Conservation (phyloP, 345 rosid species). For the Citrus trifoliata region DNA sequence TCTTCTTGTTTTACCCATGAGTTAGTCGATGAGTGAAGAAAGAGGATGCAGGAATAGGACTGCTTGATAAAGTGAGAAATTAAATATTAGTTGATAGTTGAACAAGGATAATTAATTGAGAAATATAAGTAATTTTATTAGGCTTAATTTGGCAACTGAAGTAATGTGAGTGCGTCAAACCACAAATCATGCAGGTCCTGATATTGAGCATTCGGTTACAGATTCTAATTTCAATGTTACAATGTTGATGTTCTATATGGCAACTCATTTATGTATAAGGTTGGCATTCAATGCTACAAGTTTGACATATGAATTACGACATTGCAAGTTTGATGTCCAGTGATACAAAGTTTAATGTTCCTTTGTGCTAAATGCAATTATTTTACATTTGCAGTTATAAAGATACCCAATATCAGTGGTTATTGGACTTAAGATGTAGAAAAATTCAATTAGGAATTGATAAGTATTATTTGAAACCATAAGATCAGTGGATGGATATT, state of each 20-base stretch:
- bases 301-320: neutral
- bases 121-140: neutral
- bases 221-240: neutral
- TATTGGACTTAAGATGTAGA: neutral
- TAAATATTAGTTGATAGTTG: neutral
- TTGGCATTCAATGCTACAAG: neutral
- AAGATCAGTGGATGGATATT: neutral
- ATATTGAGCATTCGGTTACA: neutral
- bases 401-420: neutral
- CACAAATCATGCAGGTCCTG: neutral
- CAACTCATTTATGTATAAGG: neutral
- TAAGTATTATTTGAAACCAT: neutral
- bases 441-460: neutral
- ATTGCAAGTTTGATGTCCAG: neutral
- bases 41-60: neutral
- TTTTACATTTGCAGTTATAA: neutral
- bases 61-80: neutral
- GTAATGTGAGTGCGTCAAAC: neutral
- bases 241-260: neutral
- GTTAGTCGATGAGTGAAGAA: neutral
- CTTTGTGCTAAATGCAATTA: neutral
- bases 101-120: neutral
- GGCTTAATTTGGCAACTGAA: neutral
- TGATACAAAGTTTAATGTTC: neutral
- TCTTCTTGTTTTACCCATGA: neutral